These are phyloP conservation scores for Chytriomyces sp. DNA, from an alignment of 192 early-diverging fungal species.

Conservation along the genomic window DNA sequence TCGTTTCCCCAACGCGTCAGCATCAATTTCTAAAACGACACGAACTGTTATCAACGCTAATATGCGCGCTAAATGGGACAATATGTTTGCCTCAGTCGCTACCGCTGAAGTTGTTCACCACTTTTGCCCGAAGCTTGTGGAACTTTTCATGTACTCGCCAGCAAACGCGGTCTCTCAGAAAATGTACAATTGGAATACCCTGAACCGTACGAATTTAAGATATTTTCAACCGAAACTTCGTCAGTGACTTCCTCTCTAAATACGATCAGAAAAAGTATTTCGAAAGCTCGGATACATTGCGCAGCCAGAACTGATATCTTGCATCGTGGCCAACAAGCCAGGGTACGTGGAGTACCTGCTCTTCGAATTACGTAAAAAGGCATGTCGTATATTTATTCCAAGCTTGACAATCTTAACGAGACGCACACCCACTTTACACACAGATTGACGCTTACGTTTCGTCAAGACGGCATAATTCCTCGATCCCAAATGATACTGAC, in stretches of 20 bases:
- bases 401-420: not conserved
- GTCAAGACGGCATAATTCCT: constrained; percentile 14
- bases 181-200: constrained; percentile 63
- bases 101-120: constrained; percentile 57
- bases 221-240: not conserved
- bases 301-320: constrained; percentile 47
- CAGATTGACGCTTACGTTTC: constrained; percentile 36
- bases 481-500: not conserved
- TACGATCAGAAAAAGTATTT: constrained; percentile 62
- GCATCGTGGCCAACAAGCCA: constrained; percentile 51
- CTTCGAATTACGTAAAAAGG: constrained; percentile 51
- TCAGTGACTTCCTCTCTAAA: not conserved
- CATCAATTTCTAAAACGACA: constrained; percentile 10
- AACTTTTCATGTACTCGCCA: constrained; percentile 60
- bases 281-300: constrained; percentile 49
- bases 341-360: constrained; percentile 58
- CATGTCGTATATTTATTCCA: constrained; percentile 4
- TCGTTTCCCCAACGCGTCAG: not conserved
- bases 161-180: constrained; percentile 58
- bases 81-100: constrained; percentile 41
- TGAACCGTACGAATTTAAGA: constrained; percentile 47
- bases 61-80: not conserved
- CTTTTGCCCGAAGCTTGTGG: constrained; percentile 58
- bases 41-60: not conserved
- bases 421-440: constrained; percentile 1